Base-by-base conservation (phyloP, 306 rosid species). In the Vicia sativa region DNA sequence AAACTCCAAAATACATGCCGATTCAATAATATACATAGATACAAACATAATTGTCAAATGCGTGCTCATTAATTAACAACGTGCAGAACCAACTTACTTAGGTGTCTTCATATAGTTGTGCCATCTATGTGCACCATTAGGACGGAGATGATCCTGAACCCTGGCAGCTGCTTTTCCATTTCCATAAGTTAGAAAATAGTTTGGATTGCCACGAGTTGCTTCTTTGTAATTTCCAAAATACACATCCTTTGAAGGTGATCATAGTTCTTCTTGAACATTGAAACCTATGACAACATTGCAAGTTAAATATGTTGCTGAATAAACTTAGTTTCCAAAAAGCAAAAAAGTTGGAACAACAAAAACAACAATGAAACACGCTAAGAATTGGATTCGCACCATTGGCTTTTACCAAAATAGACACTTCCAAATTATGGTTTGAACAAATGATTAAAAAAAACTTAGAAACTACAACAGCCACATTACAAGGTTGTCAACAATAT, bases 111-210 rank as follows among this genome's bases (percentile, higher is more conserved):
- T 89, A 77, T 89, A 89, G 79, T 92, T 92, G 82, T 92, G 96
- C 98, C 98, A 92, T 83, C 96, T 86, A 71, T 95, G 99, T 80
- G 99, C 99, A 58, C 97, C 99, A 62, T 95, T 88, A 19, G 99
- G 97, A 65, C 96, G 99, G 54, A 95, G 99, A 84, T 95, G 97
- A 66, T 90, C 96, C 78, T 85, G 90, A 67, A 95, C 58, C 75
- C 99, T 89, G 62, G 99, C 99, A 74, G 97, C 97, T 72, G 99
- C 60, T 82, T 95, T 95, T 73, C 99, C 99, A 78, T 95, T 95
- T 79, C 97, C 99, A 25, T 95, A 95, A 15, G 99, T 95, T 58
- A 95, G 81, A 73, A 90, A 95, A 75, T 88, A 95, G 81, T 95
- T 90, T 65, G 99, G 99, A 77, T 95, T 95, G 34, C 99, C 95